Evolutionary conservation across 257 asterid species (phyloP).

Genomic region (Capsicum baccatum): DNA sequence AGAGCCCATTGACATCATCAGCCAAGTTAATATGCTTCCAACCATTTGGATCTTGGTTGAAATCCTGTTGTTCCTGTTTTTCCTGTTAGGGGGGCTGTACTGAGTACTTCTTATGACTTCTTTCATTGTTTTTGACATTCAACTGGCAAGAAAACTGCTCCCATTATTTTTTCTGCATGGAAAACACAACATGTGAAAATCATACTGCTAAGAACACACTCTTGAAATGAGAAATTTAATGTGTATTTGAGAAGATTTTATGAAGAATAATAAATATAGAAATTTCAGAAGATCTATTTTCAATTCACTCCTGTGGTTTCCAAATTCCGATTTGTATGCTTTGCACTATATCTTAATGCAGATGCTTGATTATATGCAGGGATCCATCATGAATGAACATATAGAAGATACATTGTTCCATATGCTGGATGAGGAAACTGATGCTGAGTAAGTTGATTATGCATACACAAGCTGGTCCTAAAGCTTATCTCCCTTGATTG

Average conservation of each 20-base stretch:
- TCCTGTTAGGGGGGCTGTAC: background rate
- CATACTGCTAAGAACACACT: slow-evolving; percentile 10
- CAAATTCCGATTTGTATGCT: slow-evolving; percentile 18
- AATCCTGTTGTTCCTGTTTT: background rate
- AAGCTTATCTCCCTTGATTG: slow-evolving; percentile 2
- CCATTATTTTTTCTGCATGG: background rate
- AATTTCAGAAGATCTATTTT: slow-evolving; percentile 3
- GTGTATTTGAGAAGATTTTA: background rate
- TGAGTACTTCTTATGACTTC: background rate
- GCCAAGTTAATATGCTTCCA: slow-evolving; percentile 9
- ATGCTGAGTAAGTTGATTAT: slow-evolving; percentile 75
- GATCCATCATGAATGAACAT: slow-evolving; percentile 75
- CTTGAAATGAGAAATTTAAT: background rate
- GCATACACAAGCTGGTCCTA: slow-evolving; percentile 18
- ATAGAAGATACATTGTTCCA: slow-evolving; percentile 93
- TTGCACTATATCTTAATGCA: background rate
- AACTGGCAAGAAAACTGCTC: background rate
- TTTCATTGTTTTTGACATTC: slow-evolving; percentile 1
- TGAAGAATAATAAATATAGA: background rate
- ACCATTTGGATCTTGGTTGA: slow-evolving; percentile 8
- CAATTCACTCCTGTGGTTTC: background rate
- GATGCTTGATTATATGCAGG: slow-evolving; percentile 49
- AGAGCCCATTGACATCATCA: slow-evolving; percentile 7
- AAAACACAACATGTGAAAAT: slow-evolving; percentile 12
- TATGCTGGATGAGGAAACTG: slow-evolving; percentile 98